Percentiles rank a stretch among this genome's conserved stretches.
Conservation (phyloP, 108 stramenopile genomes). For the Cyclotella kingstonii region DNA sequence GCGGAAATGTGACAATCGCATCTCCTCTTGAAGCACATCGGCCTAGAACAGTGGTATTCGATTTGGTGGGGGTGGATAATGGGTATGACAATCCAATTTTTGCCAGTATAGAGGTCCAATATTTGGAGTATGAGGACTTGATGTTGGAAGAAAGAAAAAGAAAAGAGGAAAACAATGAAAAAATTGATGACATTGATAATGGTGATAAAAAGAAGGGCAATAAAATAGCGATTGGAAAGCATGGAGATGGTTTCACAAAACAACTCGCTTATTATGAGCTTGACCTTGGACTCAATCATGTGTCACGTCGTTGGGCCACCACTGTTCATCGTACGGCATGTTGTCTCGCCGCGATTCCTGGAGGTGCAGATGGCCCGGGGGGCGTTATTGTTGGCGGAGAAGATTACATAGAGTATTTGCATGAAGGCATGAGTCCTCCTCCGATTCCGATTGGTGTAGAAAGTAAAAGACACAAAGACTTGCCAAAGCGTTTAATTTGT, state of each 20-base stretch:
- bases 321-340: constrained; percentile 75
- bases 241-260: constrained; percentile 45
- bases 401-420: constrained; percentile 90
- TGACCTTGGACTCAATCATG: constrained; percentile 98
- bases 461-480: not conserved
- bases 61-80: constrained; percentile 90
- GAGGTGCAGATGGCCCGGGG: constrained; percentile 89
- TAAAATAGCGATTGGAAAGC: constrained; percentile 10
- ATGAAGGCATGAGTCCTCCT: constrained; percentile 67
- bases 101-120: constrained; percentile 93
- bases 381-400: constrained; percentile 96
- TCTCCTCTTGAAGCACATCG: constrained; percentile 97
- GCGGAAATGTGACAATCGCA: constrained; percentile 79
- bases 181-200: constrained; percentile 36
- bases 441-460: not conserved
- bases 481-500: constrained; percentile 46
- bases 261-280: constrained; percentile 95
- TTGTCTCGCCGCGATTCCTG: constrained; percentile 89
- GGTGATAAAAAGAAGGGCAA: constrained; percentile 45
- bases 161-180: constrained; percentile 1
- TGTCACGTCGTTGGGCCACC: constrained; percentile 87
- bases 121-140: constrained; percentile 80
- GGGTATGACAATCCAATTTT: constrained; percentile 98
- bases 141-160: constrained; percentile 16
- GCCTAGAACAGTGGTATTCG: constrained; percentile 75